phyloP scores from a whole-genome alignment of 768 basidiomycete species.

The Boletus sp. region DNA sequence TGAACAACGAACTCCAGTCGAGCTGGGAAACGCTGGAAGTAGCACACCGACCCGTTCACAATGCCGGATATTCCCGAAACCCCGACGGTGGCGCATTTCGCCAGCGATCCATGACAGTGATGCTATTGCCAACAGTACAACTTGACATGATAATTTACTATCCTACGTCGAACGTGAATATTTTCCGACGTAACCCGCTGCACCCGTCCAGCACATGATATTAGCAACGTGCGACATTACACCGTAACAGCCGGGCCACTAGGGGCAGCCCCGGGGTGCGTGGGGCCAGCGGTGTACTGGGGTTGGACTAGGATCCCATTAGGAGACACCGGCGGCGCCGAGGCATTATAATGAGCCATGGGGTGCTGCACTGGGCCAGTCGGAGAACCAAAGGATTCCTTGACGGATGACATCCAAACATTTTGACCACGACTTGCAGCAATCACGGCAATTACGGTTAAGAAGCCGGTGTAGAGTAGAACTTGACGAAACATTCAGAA shows the following conservation, averaged over 20 bases:
- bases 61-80: constrained; percentile 29
- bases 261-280: background rate
- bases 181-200: background rate
- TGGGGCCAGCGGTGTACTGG: background rate
- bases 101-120: background rate
- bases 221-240: background rate
- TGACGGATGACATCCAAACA: constrained; percentile 36
- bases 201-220: background rate
- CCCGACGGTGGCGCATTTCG: constrained; percentile 26
- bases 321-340: background rate
- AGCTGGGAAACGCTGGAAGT: constrained; percentile 16
- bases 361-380: constrained; percentile 9
- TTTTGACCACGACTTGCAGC: constrained; percentile 28
- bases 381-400: constrained; percentile 22
- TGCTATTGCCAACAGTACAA: background rate
- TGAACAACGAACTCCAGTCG: constrained; percentile 14
- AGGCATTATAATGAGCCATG: constrained; percentile 15
- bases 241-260: background rate
- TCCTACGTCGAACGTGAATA: background rate
- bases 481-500: constrained; percentile 26
- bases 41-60: constrained; percentile 13
- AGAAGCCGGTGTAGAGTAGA: constrained; percentile 26
- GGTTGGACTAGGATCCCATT: background rate
- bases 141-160: background rate
- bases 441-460: constrained; percentile 27